Percentiles rank a stretch among this genome's conserved stretches.
phyloP scores from a whole-genome alignment of 768 basidiomycete genomes.

The Hygrophorus russula region DNA sequence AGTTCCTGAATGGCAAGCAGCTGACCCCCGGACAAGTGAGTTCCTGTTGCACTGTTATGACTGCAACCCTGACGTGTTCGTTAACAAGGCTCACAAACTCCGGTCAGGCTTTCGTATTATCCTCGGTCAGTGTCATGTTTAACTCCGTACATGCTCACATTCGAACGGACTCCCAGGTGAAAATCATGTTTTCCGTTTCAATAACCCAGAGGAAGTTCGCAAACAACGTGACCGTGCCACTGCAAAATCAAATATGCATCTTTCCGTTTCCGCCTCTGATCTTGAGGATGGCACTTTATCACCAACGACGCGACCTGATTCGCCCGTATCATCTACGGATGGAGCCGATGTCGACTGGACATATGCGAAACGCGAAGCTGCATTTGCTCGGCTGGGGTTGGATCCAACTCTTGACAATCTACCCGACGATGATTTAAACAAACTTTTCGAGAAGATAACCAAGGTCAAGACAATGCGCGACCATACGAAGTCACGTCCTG shows the following conservation, averaged over 20 bases:
- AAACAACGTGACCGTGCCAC: slow-evolving; percentile 80
- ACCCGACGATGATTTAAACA: slow-evolving; percentile 90
- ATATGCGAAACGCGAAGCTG: slow-evolving; percentile 93
- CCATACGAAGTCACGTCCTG: slow-evolving; percentile 71
- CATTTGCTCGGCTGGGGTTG: slow-evolving; percentile 72
- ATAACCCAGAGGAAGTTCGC: slow-evolving; percentile 89
- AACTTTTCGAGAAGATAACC: slow-evolving; percentile 88
- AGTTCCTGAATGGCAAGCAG: slow-evolving; percentile 95
- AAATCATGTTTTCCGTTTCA: slow-evolving; percentile 96
- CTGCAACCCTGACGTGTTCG: neutral
- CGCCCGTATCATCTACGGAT: slow-evolving; percentile 58
- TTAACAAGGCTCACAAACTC: slow-evolving; percentile 60
- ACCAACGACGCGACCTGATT: slow-evolving; percentile 65
- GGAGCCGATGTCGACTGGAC: slow-evolving; percentile 89
- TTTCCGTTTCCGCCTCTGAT: slow-evolving; percentile 57
- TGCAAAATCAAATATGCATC: slow-evolving; percentile 55
- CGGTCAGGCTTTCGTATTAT: slow-evolving; percentile 95
- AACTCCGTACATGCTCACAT: slow-evolving; percentile 8
- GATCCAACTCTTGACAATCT: slow-evolving; percentile 88
- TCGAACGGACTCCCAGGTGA: slow-evolving; percentile 45
- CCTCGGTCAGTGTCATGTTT: slow-evolving; percentile 46
- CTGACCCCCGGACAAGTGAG: slow-evolving; percentile 65
- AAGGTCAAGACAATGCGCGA: slow-evolving; percentile 84
- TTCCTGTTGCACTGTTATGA: slow-evolving; percentile 12
- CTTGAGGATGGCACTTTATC: slow-evolving; percentile 34